Percentiles rank a stretch among this genome's conserved stretches.
Evolutionary conservation across 2,329 filamentous ascomycete species (phyloP).

Genomic region (Metarhizium anisopliae): DNA sequence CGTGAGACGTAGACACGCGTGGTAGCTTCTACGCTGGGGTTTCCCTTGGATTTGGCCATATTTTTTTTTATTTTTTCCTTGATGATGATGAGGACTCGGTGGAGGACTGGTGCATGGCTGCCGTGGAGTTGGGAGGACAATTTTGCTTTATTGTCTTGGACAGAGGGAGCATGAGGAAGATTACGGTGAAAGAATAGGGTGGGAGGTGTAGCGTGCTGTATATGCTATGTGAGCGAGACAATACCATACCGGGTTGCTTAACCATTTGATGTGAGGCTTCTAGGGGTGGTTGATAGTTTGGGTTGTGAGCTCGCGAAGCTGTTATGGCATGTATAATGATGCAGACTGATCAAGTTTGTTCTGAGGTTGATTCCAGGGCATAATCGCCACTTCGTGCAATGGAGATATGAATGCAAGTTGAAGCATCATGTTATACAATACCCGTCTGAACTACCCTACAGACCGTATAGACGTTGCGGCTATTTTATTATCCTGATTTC

Average conservation of each 20-base stretch:
- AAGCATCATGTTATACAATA: too few species aligned
- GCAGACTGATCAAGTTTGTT: too few species aligned
- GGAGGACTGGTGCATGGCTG: not conserved
- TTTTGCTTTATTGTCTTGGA: slow-evolving; percentile 1
- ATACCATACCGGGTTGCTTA: not conserved
- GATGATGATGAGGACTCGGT: not conserved
- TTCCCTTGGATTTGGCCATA: not conserved
- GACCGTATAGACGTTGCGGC: too few species aligned
- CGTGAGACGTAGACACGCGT: slow-evolving; percentile 24
- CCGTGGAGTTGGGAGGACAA: not conserved
- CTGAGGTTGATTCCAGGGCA: too few species aligned
- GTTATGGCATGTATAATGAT: too few species aligned
- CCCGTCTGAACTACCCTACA: too few species aligned
- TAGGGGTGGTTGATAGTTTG: not conserved
- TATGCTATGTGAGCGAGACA: slow-evolving; percentile 1
- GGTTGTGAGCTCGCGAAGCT: too few species aligned
- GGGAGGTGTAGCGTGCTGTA: slow-evolving; percentile 1
- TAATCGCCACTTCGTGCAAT: too few species aligned
- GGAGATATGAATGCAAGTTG: too few species aligned
- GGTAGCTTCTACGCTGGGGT: not conserved
- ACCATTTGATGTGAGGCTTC: not conserved
- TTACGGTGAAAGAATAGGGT: not conserved
- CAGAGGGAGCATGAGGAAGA: not conserved
- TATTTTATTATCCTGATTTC: too few species aligned
- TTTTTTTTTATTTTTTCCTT: not conserved